Conservation (phyloP, 202 grass and related monocot species). For the Zizania palustris region DNA sequence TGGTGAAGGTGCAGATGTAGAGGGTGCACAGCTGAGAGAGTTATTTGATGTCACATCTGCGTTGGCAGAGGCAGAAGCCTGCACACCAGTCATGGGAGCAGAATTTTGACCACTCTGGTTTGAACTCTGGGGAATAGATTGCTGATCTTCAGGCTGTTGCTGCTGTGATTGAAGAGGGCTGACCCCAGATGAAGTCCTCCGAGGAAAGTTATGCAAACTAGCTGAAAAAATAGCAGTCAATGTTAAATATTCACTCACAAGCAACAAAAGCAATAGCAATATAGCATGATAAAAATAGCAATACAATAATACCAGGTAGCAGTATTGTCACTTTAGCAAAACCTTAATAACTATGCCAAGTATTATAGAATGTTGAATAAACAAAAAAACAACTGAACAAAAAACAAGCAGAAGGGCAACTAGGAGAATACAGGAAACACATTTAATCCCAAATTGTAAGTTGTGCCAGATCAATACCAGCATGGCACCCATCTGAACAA, state of each 20-base stretch:
- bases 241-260: conserved; percentile 23
- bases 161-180: conserved; percentile 55
- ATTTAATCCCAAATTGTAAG: neutral
- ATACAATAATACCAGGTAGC: no score
- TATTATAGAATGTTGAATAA: neutral
- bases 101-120: conserved; percentile 68
- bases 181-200: conserved; percentile 65
- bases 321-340: no score
- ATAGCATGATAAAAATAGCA: no score
- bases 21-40: conserved; percentile 57
- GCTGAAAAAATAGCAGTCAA: conserved; percentile 50
- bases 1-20: conserved; percentile 51
- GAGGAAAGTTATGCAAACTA: conserved; percentile 80
- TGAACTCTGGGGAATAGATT: conserved; percentile 56
- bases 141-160: conserved; percentile 69
- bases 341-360: no score
- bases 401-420: neutral
- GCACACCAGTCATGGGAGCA: conserved; percentile 50
- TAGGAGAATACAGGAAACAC: neutral
- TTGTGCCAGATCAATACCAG: neutral
- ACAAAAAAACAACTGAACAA: conserved; percentile 4
- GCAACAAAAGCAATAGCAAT: neutral
- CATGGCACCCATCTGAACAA: neutral
- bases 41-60: conserved; percentile 67
- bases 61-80: conserved; percentile 68